Conservation (phyloP, 2,329 filamentous ascomycete species). For the Hypomyces rosellus region DNA sequence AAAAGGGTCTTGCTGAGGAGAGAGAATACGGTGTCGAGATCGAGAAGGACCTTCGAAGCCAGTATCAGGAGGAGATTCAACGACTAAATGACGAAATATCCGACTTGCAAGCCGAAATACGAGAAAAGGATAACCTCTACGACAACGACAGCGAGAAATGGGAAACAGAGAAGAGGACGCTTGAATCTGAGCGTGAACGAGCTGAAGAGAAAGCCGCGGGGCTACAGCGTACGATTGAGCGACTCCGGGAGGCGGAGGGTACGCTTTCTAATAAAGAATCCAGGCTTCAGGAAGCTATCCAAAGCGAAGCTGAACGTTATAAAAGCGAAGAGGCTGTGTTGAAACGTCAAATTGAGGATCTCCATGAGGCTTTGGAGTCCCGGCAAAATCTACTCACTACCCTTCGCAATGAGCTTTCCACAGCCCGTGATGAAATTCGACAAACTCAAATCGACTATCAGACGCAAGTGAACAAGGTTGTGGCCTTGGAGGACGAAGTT, state of each 20-base stretch:
- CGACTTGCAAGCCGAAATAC: conserved; percentile 56
- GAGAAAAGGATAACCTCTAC: conserved; percentile 64
- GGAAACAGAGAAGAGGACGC: conserved; percentile 56
- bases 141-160: conserved; percentile 67
- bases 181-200: conserved; percentile 59
- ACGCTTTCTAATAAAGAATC: conserved; percentile 61
- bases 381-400: conserved; percentile 61
- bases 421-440: conserved; percentile 63
- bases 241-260: conserved; percentile 61
- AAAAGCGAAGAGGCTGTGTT: conserved; percentile 64
- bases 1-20: conserved; percentile 45
- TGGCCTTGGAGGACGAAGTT: conserved; percentile 68
- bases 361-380: conserved; percentile 64
- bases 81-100: conserved; percentile 54
- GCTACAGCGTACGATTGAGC: conserved; percentile 65
- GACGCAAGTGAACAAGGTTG: conserved; percentile 56
- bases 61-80: conserved; percentile 41
- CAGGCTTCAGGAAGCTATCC: conserved; percentile 60
- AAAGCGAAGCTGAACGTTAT: conserved; percentile 67
- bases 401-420: conserved; percentile 59
- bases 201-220: conserved; percentile 62
- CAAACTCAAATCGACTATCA: conserved; percentile 58
- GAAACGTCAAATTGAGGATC: conserved; percentile 64
- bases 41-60: conserved; percentile 50
- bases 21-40: conserved; percentile 52